Conservation (phyloP, 2,329 filamentous ascomycete genomes). For the Scytalidium lignicola region DNA sequence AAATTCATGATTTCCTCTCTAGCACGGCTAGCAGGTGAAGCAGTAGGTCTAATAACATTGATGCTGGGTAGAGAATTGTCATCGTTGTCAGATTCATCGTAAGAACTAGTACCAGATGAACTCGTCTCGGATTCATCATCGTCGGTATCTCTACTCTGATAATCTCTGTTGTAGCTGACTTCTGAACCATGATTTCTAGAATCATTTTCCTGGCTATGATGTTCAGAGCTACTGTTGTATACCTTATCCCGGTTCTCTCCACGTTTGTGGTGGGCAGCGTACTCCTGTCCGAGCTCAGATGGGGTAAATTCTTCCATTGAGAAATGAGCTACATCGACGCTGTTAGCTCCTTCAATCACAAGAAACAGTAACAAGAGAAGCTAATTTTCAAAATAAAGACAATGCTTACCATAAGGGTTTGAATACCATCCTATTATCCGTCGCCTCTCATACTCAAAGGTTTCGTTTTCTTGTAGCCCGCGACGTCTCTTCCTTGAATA, state of each 20-base stretch:
- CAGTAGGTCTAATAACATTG: neutral
- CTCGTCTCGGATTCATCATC: neutral
- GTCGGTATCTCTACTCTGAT: neutral
- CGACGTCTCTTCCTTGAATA: neutral
- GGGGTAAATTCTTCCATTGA: too few relatives aligned
- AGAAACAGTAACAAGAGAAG: too few relatives aligned
- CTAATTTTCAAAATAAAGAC: too few relatives aligned
- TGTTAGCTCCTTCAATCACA: too few relatives aligned
- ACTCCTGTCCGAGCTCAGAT: too few relatives aligned
- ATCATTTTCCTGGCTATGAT: neutral
- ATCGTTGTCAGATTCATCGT: neutral
- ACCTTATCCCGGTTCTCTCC: neutral
- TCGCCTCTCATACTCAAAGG: neutral
- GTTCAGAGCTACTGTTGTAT: neutral
- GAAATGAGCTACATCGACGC: too few relatives aligned
- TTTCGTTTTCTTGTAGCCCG: neutral
- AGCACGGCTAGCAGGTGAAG: neutral
- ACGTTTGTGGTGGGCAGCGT: neutral
- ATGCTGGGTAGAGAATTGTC: neutral
- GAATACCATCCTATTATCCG: too few relatives aligned
- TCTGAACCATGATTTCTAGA: neutral
- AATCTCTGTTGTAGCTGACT: neutral
- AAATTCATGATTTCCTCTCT: conserved; percentile 12
- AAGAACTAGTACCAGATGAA: neutral
- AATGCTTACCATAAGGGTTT: too few relatives aligned